Percentiles rank a stretch among this genome's conserved stretches.
These are phyloP conservation scores for Ophiostoma angusticollis DNA, from an alignment of 2,329 filamentous ascomycete species.

Conservation along the genomic window DNA sequence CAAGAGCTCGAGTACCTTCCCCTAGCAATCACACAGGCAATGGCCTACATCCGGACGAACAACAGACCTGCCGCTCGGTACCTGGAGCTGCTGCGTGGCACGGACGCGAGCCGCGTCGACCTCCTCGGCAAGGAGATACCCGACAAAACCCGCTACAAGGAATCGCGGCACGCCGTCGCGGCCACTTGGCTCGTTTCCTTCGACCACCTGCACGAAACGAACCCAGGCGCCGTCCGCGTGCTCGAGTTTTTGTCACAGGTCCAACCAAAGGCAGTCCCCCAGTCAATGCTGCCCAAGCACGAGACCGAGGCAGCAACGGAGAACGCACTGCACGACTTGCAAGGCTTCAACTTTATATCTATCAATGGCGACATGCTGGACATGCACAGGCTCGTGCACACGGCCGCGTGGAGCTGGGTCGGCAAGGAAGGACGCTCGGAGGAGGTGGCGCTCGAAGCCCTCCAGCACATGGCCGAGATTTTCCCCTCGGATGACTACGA, in stretches of 20 bases:
- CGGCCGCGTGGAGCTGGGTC: conserved; percentile 21
- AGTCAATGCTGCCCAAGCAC: conserved; percentile 18
- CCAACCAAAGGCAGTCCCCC: conserved; percentile 26
- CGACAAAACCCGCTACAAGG: conserved; percentile 21
- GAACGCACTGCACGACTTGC: conserved; percentile 21
- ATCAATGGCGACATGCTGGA: conserved; percentile 17
- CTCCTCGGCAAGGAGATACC: conserved; percentile 23
- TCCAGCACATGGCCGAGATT: conserved; percentile 8
- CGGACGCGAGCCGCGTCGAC: conserved; percentile 19
- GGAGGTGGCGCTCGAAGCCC: conserved; percentile 5
- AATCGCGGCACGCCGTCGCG: conserved; percentile 23
- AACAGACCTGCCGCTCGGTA: conserved; percentile 20
- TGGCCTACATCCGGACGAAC: conserved; percentile 26
- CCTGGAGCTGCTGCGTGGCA: conserved; percentile 20
- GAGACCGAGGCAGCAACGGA: conserved; percentile 13
- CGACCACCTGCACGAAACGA: conserved; percentile 20
- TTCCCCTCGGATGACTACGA: conserved; percentile 8
- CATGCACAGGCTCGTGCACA: conserved; percentile 26
- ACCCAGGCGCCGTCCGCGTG: conserved; percentile 22
- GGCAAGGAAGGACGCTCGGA: conserved; percentile 8
- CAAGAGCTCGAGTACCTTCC: conserved; percentile 26
- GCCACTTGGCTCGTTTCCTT: conserved; percentile 30
- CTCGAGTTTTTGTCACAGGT: conserved; percentile 28
- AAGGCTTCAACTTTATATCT: conserved; percentile 22
- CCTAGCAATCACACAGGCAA: conserved; percentile 27